phyloP scores from a whole-genome alignment of 129 eudicot species.

The Kitagawia praeruptora region DNA sequence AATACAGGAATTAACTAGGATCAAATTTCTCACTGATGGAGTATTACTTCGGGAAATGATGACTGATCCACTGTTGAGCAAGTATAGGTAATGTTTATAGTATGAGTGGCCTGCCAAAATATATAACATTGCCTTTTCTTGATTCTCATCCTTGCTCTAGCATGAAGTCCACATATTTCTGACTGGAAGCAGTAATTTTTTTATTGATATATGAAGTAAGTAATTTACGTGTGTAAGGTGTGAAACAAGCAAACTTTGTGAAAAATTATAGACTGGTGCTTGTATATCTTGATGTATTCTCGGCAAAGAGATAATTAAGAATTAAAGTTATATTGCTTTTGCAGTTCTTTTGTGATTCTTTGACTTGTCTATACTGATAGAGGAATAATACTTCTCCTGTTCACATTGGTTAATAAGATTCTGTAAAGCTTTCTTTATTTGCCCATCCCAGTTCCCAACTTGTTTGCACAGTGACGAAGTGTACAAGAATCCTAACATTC shows the following conservation, averaged over 20 bases:
- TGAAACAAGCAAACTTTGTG: neutral
- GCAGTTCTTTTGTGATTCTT: too few species aligned
- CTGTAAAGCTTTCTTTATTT: neutral
- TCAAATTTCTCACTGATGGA: conserved; percentile 96
- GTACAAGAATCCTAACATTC: neutral
- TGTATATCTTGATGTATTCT: too few species aligned
- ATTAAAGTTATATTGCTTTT: too few species aligned
- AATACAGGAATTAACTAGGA: conserved; percentile 74
- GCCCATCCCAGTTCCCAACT: neutral
- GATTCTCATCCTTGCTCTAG: neutral
- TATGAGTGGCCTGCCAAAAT: neutral
- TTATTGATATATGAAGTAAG: neutral
- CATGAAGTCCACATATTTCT: neutral
- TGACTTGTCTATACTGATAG: too few species aligned
- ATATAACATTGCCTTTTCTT: neutral
- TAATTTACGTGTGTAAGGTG: neutral
- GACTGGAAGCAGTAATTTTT: neutral
- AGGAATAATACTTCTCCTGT: neutral
- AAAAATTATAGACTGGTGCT: neutral
- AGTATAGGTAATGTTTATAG: conserved; percentile 59
- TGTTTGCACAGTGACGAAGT: neutral
- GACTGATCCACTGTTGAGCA: conserved; percentile 95
- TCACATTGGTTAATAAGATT: neutral
- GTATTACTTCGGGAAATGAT: conserved; percentile 96
- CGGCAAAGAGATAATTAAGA: too few species aligned